Evolutionary conservation across 108 stramenopile species (phyloP), one percentile per base, ranked within the genome.

Genomic region (Fragilariopsis cylindrus): DNA sequence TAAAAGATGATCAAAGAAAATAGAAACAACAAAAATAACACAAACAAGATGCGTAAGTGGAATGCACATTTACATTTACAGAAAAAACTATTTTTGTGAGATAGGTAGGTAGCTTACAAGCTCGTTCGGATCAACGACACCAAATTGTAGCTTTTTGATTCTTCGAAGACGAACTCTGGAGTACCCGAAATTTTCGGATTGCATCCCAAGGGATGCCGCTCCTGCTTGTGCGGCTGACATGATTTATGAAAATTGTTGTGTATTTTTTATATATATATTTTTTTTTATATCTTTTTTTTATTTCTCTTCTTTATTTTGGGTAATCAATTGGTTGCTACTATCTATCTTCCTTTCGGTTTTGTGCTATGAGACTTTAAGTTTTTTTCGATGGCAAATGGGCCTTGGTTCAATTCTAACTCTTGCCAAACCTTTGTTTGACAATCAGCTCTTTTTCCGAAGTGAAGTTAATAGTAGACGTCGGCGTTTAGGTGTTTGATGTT

Each of bases 71-170:
- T 2, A 53, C 15, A n/a, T 12, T 2, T 15, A 15, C 52, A 15
- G 15, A 53, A 2, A 53, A 53, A 2, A 15, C 2, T 53, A 12
- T 53, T 53, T 53, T 53, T n/a, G 30, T 30, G 30, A 30, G 30
- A 30, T 30, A 30, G 30, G 30, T 30, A 30, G 30, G 5, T 47
- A 48, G 76, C 90, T 75, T 76, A 92, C 90, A 83, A 97, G 82
- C 84, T 98, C 97, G 47, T 98, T 95, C 4, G 99, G 99, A 86
- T 96, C 90, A 53, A 97, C 84, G 48, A 99, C 90, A 41, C 98
- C 97, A 77, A 99, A 98, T 83, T 99, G 98, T 15, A 99, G 83
- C 79, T 95, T 96, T 77, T 94, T 92, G 70, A 99, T 88, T 15
- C 94, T 82, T 64, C 94, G 86, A 45, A 98, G 76, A 16, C 93